These are phyloP conservation scores for Alternaria arborescens DNA, from an alignment of 2,329 filamentous ascomycete species.

Conservation along the genomic window DNA sequence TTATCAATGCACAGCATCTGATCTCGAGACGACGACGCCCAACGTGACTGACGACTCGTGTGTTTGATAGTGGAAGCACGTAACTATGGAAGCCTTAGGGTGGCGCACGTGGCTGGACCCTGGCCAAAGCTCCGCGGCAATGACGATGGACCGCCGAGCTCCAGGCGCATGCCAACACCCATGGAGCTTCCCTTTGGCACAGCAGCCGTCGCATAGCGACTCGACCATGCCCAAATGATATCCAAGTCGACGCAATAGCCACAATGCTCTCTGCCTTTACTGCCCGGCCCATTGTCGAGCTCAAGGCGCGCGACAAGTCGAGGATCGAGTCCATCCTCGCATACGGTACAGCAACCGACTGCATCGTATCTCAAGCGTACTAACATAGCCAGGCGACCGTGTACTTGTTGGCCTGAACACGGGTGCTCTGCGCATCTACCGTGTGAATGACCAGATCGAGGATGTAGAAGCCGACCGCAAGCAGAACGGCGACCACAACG, in stretches of 20 bases:
- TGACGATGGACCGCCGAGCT: constrained; percentile 35
- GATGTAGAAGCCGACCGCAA: constrained; percentile 48
- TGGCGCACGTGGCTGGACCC: constrained; percentile 27
- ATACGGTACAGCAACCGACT: constrained; percentile 67
- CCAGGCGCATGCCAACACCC: constrained; percentile 15
- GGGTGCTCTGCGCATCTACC: constrained; percentile 87
- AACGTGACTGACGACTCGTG: not conserved
- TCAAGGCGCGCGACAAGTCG: constrained; percentile 93
- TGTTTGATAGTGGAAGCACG: not conserved
- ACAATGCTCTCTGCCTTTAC: constrained; percentile 96
- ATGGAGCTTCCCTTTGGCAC: constrained; percentile 33
- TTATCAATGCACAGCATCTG: constrained; percentile 15
- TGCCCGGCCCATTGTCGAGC: constrained; percentile 95
- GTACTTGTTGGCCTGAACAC: constrained; percentile 92
- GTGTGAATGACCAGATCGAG: constrained; percentile 75
- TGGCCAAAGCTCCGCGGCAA: constrained; percentile 28
- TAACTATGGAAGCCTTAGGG: not conserved
- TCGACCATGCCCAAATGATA: constrained; percentile 24
- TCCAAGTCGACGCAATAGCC: constrained; percentile 8
- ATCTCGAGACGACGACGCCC: not conserved
- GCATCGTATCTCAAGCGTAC: constrained; percentile 11
- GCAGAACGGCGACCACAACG: constrained; percentile 39
- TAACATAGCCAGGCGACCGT: constrained; percentile 72
- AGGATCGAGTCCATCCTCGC: constrained; percentile 96
- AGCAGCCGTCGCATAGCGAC: constrained; percentile 29